phyloP scores from a whole-genome alignment of 1,139 yeast genomes.

The Scheffersomyces segobiensis region DNA sequence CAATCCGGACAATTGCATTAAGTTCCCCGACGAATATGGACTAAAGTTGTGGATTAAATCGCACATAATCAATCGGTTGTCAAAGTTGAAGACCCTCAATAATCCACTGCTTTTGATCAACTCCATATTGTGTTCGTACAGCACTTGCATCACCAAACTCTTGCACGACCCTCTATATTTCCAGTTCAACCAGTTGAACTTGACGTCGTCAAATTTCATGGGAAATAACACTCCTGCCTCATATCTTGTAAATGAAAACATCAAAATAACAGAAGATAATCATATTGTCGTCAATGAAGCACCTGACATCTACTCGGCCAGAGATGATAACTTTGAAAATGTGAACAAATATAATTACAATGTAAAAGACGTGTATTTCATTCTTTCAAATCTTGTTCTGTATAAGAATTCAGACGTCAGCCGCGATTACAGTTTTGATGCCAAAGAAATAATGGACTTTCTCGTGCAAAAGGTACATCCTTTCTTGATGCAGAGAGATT shows the following conservation, averaged over 20 bases:
- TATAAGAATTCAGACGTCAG: neutral
- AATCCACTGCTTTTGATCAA: slow-evolving; percentile 5
- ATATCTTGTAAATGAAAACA: neutral
- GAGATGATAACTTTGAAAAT: slow-evolving; percentile 3
- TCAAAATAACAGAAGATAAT: neutral
- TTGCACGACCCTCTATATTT: slow-evolving; percentile 6
- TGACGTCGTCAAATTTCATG: slow-evolving; percentile 2
- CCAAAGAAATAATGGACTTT: neutral
- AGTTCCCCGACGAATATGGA: slow-evolving; percentile 25
- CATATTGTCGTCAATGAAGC: slow-evolving; percentile 4
- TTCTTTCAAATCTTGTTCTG: neutral
- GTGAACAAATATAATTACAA: slow-evolving; percentile 1
- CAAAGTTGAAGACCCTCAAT: slow-evolving; percentile 2
- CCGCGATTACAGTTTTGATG: neutral
- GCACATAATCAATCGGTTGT: slow-evolving; percentile 5
- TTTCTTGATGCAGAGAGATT: neutral
- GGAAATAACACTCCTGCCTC: neutral
- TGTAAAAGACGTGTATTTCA: slow-evolving; percentile 6
- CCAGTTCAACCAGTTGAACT: slow-evolving; percentile 3
- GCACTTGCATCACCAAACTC: slow-evolving; percentile 5
- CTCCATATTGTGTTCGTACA: slow-evolving; percentile 5
- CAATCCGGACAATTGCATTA: slow-evolving; percentile 9
- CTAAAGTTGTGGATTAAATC: slow-evolving; percentile 15
- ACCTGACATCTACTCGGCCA: neutral
- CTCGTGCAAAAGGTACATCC: neutral